Conservation (phyloP, 1,284 basidiomycete genomes). For the Apiotrichum brassicae region DNA sequence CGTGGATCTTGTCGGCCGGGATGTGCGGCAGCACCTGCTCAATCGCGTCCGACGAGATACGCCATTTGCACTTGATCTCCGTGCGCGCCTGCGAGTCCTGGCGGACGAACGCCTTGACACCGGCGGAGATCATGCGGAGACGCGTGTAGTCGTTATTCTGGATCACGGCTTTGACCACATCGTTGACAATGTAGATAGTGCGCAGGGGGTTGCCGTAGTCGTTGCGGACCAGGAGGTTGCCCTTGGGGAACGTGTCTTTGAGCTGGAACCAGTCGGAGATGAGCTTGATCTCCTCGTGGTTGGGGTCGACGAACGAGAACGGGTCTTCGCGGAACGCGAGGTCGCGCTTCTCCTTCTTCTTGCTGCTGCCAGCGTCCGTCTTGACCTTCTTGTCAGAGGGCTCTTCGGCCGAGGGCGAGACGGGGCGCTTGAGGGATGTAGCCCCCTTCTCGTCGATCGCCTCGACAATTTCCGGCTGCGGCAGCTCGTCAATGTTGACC, state of each 20-base stretch:
- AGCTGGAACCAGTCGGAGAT: conserved; percentile 68
- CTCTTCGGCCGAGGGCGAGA: conserved; percentile 22
- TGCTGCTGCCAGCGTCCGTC: conserved; percentile 8
- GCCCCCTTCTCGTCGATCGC: conserved; percentile 21
- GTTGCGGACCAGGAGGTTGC: conserved; percentile 80
- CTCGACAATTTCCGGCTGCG: conserved; percentile 15
- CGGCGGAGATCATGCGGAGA: conserved; percentile 81
- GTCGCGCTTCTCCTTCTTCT: conserved; percentile 46
- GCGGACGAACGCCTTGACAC: conserved; percentile 66
- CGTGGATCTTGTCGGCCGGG: conserved; percentile 58
- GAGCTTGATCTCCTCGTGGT: conserved; percentile 62
- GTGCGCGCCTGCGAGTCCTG: conserved; percentile 51
- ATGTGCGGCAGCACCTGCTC: conserved; percentile 75
- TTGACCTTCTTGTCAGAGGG: conserved; percentile 20
- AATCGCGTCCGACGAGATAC: conserved; percentile 76
- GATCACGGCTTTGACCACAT: conserved; percentile 72
- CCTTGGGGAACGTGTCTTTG: conserved; percentile 54
- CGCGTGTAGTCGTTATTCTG: conserved; percentile 75
- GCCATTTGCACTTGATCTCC: conserved; percentile 52
- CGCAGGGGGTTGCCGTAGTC: conserved; percentile 68
- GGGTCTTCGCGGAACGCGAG: conserved; percentile 79
- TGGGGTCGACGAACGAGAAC: conserved; percentile 67
- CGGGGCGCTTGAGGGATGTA: conserved; percentile 20
- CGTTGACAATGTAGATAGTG: conserved; percentile 84
- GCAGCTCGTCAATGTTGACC: conserved; percentile 8